phyloP scores from a whole-genome alignment of 1,139 yeast species.

The Kodamaea derodonti region DNA sequence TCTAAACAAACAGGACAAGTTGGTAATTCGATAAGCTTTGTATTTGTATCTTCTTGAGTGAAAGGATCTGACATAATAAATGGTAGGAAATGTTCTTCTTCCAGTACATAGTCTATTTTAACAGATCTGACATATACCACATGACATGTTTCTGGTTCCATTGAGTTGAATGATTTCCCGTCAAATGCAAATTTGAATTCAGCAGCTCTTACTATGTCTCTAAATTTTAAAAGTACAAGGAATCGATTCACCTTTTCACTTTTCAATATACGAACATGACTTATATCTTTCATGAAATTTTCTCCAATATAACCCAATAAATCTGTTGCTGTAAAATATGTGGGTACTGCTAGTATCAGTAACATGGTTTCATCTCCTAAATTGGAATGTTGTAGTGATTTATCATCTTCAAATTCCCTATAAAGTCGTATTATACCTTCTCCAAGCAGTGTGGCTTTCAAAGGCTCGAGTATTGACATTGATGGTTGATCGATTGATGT shows the following conservation, averaged over 20 bases:
- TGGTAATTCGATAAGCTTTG: constrained; percentile 60
- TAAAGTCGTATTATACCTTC: constrained; percentile 70
- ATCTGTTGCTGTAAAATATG: constrained; percentile 84
- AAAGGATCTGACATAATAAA: constrained; percentile 75
- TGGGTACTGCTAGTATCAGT: constrained; percentile 81
- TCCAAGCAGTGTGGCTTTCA: constrained; percentile 61
- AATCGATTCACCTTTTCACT: constrained; percentile 68
- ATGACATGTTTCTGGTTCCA: constrained; percentile 88
- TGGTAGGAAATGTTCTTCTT: constrained; percentile 41
- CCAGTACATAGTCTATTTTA: constrained; percentile 24
- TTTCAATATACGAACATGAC: constrained; percentile 71
- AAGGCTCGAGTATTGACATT: constrained; percentile 35
- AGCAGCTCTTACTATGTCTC: constrained; percentile 50
- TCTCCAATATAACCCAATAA: constrained; percentile 77
- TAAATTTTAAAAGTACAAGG: constrained; percentile 74
- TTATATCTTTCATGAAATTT: constrained; percentile 48
- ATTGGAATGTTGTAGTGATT: not conserved
- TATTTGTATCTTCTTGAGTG: constrained; percentile 22
- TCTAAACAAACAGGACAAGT: constrained; percentile 94
- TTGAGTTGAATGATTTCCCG: constrained; percentile 74
- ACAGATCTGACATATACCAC: constrained; percentile 68
- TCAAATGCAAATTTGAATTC: constrained; percentile 64
- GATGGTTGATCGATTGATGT: constrained; percentile 22
- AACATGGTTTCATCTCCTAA: constrained; percentile 61
- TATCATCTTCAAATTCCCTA: constrained; percentile 40